Conservation (phyloP, 176 grass and related monocot species). For the Rhynchospora pubera region DNA sequence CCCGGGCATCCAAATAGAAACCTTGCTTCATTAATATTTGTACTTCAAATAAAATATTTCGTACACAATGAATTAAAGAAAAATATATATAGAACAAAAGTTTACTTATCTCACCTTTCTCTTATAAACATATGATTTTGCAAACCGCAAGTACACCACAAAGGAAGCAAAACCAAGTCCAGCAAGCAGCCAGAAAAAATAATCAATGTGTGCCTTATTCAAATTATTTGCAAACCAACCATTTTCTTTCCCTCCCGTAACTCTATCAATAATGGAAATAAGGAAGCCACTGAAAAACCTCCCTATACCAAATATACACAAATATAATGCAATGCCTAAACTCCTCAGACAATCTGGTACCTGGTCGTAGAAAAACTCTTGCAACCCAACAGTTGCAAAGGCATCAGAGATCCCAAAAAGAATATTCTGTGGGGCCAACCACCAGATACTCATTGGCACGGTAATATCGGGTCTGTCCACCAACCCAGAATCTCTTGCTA, state of each 20-base stretch:
- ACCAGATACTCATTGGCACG: conserved; percentile 69
- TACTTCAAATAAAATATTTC: neutral
- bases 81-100: neutral
- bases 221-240: conserved; percentile 38
- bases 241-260: conserved; percentile 28
- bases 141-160: conserved; percentile 1
- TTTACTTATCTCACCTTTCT: conserved; percentile 19
- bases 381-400: conserved; percentile 50
- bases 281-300: conserved; percentile 38
- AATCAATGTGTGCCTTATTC: conserved; percentile 26
- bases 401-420: conserved; percentile 40
- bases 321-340: conserved; percentile 33
- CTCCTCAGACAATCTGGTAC: conserved; percentile 44
- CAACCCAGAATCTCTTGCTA: conserved; percentile 36
- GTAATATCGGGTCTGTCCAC: conserved; percentile 13
- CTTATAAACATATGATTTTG: conserved; percentile 21
- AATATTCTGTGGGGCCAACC: conserved; percentile 67
- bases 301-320: conserved; percentile 37
- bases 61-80: neutral
- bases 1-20: neutral
- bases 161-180: conserved; percentile 19
- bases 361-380: conserved; percentile 85
- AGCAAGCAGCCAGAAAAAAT: conserved; percentile 30
- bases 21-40: neutral
- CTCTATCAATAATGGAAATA: conserved; percentile 34